Evolutionary conservation across 2,329 filamentous ascomycete species (phyloP), one percentile per base, ranked within the genome.

Genomic region (Aspergillus uvarum): DNA sequence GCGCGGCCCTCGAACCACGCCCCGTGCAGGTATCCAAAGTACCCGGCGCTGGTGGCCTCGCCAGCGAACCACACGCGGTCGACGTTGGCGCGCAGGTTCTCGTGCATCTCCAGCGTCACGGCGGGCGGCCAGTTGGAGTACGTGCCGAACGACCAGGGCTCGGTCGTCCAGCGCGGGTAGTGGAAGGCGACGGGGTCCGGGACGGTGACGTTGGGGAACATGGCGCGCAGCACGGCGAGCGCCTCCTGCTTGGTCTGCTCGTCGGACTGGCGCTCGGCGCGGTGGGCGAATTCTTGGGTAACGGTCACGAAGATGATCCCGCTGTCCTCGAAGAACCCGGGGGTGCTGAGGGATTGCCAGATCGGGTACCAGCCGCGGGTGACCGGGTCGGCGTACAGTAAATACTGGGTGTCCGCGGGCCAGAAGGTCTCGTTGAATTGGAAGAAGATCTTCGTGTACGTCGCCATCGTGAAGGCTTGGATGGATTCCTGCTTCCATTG

Each of bases 381-480:
- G 4, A 71, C 70, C 0, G 81, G 80, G 44, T 79, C 76, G 0
- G 83, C 81, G 63, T 84, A 85, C n/a, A 85, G 75, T 63, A 82
- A 79, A 65, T 80, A 85, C 58, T 85, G 81, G 0, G 79, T 82
- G 47, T 81, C 74, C 0, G 74, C 68, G 65, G 82, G 81, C 88
- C 88, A 90, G 73, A 90, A 91, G 0, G 85, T 83, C 57, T 86
- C 78, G 61, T 86, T 77, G 73, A 90, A 90, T 63, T 89, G 87
- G 61, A 88, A 76, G 74, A 90, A 90, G 62, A 90, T 84, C 70
- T 91, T 91, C 54, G 87, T 90, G 74, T 90, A 91, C 0, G 87
- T 89, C 6, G 5, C 87, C 83, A 90, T 89, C 58, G 81, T 77
- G 70, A 89, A 89, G 42, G 82, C 84, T 2, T 84, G 80, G 54